A percentile compares a stretch with the other conserved stretches of the same genome.
These are phyloP conservation scores for Fusarium tricinctum DNA, from an alignment of 2,329 filamentous ascomycete species.

Conservation along the genomic window DNA sequence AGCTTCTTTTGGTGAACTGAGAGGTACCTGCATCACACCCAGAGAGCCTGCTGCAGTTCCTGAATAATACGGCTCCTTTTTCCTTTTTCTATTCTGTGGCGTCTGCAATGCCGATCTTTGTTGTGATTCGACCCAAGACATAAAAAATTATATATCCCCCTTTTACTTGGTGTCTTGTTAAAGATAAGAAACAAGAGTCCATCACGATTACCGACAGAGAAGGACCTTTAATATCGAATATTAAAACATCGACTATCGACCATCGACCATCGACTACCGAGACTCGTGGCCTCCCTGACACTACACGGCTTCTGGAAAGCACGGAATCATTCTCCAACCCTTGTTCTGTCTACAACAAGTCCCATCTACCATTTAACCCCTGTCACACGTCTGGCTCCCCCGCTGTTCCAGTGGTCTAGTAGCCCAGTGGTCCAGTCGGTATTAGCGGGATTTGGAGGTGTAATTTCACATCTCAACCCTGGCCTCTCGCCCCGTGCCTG, in stretches of 20 bases:
- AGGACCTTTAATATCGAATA: conserved; percentile 3
- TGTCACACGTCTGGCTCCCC: conserved; percentile 31
- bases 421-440: conserved; percentile 17
- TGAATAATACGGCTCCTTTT: conserved; percentile 15
- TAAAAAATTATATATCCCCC: neutral
- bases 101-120: conserved; percentile 24
- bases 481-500: conserved; percentile 30
- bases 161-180: conserved; percentile 8
- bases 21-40: neutral
- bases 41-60: conserved; percentile 6
- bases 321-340: conserved; percentile 26
- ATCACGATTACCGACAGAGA: conserved; percentile 13
- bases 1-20: conserved; percentile 1
- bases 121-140: conserved; percentile 16
- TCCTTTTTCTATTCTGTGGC: conserved; percentile 18
- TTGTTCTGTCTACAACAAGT: conserved; percentile 26
- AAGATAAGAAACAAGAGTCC: neutral
- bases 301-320: conserved; percentile 33
- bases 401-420: conserved; percentile 14
- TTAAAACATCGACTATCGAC: neutral
- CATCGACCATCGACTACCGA: neutral
- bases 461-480: conserved; percentile 46
- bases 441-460: conserved; percentile 39
- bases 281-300: conserved; percentile 6
- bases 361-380: conserved; percentile 5